phyloP scores from a whole-genome alignment of 768 basidiomycete genomes.

The Boletellus ananiceps region DNA sequence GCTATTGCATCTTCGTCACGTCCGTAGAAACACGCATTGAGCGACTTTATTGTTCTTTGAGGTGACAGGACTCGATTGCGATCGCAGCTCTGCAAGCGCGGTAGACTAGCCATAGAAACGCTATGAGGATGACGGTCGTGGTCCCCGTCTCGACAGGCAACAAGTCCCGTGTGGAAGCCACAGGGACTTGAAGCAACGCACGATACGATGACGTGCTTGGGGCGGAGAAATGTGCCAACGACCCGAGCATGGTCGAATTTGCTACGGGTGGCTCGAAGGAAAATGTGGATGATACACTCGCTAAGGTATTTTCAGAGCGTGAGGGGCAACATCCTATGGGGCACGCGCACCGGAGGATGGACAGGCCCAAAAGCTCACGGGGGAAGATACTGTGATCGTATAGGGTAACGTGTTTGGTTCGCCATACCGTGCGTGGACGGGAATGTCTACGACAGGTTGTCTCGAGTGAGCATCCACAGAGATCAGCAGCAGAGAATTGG shows the following conservation, averaged over 20 bases:
- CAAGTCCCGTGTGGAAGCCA: slow-evolving; percentile 31
- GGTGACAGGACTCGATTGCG: slow-evolving; percentile 14
- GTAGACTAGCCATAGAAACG: slow-evolving; percentile 33
- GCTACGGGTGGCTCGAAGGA: slow-evolving; percentile 18
- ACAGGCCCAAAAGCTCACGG: slow-evolving; percentile 34
- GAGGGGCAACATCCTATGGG: neutral
- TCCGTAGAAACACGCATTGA: slow-evolving; percentile 7
- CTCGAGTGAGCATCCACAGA: slow-evolving; percentile 2
- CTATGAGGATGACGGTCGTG: slow-evolving; percentile 23
- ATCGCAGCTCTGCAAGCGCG: slow-evolving; percentile 24
- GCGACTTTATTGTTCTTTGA: slow-evolving; percentile 23
- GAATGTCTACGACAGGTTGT: slow-evolving; percentile 30
- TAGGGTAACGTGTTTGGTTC: slow-evolving; percentile 21
- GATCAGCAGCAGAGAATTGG: slow-evolving; percentile 27
- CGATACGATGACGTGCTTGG: slow-evolving; percentile 6
- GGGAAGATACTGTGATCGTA: slow-evolving; percentile 21
- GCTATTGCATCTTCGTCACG: slow-evolving; percentile 19
- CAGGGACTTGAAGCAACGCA: slow-evolving; percentile 26
- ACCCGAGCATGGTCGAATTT: slow-evolving; percentile 22
- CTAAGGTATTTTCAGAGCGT: slow-evolving; percentile 9
- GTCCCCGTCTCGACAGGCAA: slow-evolving; percentile 36
- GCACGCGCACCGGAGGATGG: slow-evolving; percentile 19
- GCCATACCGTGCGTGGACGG: slow-evolving; percentile 44
- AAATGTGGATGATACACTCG: neutral
- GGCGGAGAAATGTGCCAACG: slow-evolving; percentile 15